Evolutionary conservation across 2,329 filamentous ascomycete species (phyloP).

Genomic region (Neofusicoccum parvum): DNA sequence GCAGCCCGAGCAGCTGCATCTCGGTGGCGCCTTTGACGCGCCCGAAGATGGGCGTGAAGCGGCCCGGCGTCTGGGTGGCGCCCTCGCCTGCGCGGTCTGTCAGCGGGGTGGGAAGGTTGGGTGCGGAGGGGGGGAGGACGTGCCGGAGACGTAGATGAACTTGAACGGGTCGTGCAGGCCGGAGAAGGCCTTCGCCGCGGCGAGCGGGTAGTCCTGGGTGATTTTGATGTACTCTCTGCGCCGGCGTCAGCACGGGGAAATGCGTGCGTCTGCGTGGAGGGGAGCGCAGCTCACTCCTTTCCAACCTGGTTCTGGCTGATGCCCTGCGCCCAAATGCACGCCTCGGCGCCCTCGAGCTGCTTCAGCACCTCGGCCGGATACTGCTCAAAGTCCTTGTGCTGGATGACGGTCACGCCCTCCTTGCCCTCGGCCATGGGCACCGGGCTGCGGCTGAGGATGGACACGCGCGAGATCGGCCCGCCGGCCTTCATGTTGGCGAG

Average conservation of each 20-base stretch:
- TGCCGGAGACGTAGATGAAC: conserved; percentile 68
- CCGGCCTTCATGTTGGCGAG: conserved; percentile 47
- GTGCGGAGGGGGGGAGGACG: neutral
- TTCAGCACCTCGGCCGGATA: conserved; percentile 62
- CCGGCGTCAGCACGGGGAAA: conserved; percentile 11
- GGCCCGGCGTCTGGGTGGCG: conserved; percentile 59
- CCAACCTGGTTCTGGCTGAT: conserved; percentile 62
- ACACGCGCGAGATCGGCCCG: conserved; percentile 52
- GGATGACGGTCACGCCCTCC: conserved; percentile 61
- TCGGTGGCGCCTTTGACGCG: conserved; percentile 71
- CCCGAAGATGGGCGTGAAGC: conserved; percentile 60
- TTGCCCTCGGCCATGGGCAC: conserved; percentile 65
- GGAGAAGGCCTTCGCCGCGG: conserved; percentile 63
- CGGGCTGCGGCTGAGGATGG: conserved; percentile 67
- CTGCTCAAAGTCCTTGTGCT: conserved; percentile 66
- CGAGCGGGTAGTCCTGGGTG: conserved; percentile 67
- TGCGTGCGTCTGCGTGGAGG: neutral
- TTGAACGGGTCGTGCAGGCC: conserved; percentile 60
- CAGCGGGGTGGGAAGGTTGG: neutral
- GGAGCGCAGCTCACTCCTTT: conserved; percentile 53
- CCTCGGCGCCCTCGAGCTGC: conserved; percentile 65
- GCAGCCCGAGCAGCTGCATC: conserved; percentile 57
- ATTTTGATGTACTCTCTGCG: conserved; percentile 65
- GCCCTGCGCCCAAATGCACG: conserved; percentile 75
- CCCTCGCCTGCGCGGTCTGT: conserved; percentile 49